Evolutionary conservation across 2,329 filamentous ascomycete species (phyloP).

Genomic region (Colletotrichum sojae): DNA sequence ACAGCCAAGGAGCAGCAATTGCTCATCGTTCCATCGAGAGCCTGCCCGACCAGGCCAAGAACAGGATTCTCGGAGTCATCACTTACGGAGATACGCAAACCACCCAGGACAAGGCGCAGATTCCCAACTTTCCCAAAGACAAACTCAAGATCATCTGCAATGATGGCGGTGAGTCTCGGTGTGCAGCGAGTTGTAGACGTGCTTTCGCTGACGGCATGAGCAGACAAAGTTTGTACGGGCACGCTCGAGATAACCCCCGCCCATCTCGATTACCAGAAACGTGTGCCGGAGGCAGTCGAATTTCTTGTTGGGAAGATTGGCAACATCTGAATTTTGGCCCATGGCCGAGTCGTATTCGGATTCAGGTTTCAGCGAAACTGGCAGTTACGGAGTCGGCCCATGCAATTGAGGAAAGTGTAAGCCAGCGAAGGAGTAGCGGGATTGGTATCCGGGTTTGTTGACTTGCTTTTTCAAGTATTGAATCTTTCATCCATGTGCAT

Average conservation of each 20-base stretch:
- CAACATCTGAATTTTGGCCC: not conserved
- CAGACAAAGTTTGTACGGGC: conserved; percentile 55
- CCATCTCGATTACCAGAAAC: conserved; percentile 55
- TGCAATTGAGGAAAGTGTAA: too few relatives aligned
- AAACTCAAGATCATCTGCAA: conserved; percentile 58
- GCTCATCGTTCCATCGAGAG: conserved; percentile 45
- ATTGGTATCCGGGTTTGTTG: too few relatives aligned
- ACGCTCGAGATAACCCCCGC: conserved; percentile 51
- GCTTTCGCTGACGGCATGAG: conserved; percentile 22
- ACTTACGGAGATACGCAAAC: conserved; percentile 46
- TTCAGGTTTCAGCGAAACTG: too few relatives aligned
- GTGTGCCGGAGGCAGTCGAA: conserved; percentile 49
- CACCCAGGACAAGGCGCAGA: conserved; percentile 51
- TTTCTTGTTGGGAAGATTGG: conserved; percentile 45
- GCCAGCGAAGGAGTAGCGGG: too few relatives aligned
- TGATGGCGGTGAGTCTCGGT: not conserved
- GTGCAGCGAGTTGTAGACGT: too few relatives aligned
- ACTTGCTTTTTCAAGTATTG: too few relatives aligned
- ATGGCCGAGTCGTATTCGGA: too few relatives aligned
- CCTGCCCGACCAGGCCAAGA: conserved; percentile 39
- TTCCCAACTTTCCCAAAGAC: conserved; percentile 51
- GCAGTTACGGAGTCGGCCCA: too few relatives aligned
- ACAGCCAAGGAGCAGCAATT: conserved; percentile 51
- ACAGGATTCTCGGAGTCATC: conserved; percentile 43
- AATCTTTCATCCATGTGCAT: too few relatives aligned